Evolutionary conservation across 2,329 filamentous ascomycete genomes (phyloP).

Genomic region (Emergomyces pasteurianus): DNA sequence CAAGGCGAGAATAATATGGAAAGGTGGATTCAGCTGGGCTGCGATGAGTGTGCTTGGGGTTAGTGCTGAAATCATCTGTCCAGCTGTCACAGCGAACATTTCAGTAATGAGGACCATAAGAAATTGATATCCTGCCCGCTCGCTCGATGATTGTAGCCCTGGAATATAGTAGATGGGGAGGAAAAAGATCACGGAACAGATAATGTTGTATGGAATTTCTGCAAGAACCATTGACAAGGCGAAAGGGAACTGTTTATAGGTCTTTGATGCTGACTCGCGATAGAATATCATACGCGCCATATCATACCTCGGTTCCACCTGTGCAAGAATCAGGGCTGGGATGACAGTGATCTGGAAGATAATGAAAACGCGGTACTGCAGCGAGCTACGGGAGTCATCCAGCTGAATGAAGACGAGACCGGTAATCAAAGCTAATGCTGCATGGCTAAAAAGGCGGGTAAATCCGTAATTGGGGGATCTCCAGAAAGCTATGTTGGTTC

Average conservation of each 20-base stretch:
- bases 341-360: constrained; percentile 80
- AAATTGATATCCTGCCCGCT: constrained; percentile 74
- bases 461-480: constrained; percentile 80
- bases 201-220: constrained; percentile 70
- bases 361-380: constrained; percentile 80
- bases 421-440: constrained; percentile 64
- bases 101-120: constrained; percentile 74
- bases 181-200: constrained; percentile 74
- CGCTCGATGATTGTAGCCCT: constrained; percentile 51
- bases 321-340: constrained; percentile 68
- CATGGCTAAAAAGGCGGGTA: constrained; percentile 74
- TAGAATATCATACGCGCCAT: constrained; percentile 71
- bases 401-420: constrained; percentile 71
- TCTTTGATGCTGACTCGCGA: constrained; percentile 74
- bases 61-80: constrained; percentile 61
- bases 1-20: constrained; percentile 60
- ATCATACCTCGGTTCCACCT: constrained; percentile 76
- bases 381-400: constrained; percentile 58
- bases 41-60: constrained; percentile 62
- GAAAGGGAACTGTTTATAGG: constrained; percentile 73
- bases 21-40: constrained; percentile 59
- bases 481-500: constrained; percentile 73
- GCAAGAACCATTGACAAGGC: constrained; percentile 65
- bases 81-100: constrained; percentile 70
- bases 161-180: constrained; percentile 76